Base-by-base conservation (phyloP, 2,329 filamentous ascomycete species). In the Diplocarpon rosae region DNA sequence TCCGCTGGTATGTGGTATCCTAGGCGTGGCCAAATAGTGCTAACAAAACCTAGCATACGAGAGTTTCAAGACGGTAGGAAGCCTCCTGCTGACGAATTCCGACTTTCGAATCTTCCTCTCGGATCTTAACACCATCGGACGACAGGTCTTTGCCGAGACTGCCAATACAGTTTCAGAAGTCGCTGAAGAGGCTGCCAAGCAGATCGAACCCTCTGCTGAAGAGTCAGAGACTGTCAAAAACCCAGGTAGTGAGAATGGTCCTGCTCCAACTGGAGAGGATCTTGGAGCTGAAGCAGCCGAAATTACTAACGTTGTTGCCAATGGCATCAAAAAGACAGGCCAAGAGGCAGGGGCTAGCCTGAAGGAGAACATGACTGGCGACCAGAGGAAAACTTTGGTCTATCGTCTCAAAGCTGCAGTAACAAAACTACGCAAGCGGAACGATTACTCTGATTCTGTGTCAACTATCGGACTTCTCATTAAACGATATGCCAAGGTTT, bases 91-190 rank as follows among this genome's bases (percentile, higher is more conserved):
- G 35, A 87, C 85, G 12, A 96, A 96, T 60, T 80, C 83, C 0
- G 88, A 95, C 57, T 95, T 96, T 62, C 80, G 89, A 32, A 71
- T 89, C 6, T 88, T 96, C 56, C 68, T 95, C 36, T 77, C 81
- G 10, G 90, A 96, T 57, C 65, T 95, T 33, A 79, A 80, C 37
- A 80, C 80, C 0, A 75, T 95, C 37, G 84, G 82, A 11, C 79
- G 84, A 34, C 83, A 95, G 59, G 81, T 96, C 0, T 88, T 95
- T 60, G 80, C 79, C 41, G 89, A 95, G 56, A 88, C 88, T 2
- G 86, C 88, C 0, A 81, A 86, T 49, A 82, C 84, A 0, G 62
- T 95, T 5, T 85, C 88, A 0, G 72, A 80, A 13, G 83, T 81
- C 1, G 87, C 89, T 0, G 76, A 83, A 52, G 70, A 86, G 50